phyloP scores from a whole-genome alignment of 371 early-diverging fungal genomes.

The Basidiobolus meristosporus region DNA sequence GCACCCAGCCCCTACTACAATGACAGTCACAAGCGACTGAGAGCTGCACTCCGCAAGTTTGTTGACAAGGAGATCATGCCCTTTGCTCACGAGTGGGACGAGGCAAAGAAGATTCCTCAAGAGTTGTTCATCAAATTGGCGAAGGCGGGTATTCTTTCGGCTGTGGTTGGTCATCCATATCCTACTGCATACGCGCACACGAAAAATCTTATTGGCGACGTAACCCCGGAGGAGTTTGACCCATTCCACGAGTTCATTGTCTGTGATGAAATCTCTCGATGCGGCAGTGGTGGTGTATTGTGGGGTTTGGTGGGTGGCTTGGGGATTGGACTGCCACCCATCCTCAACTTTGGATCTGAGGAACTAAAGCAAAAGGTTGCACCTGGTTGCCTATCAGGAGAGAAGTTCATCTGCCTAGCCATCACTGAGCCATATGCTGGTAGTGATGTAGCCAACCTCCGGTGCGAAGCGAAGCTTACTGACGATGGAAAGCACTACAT shows the following conservation, averaged over 20 bases:
- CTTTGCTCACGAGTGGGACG: slow-evolving; percentile 68
- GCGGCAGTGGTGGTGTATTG: slow-evolving; percentile 67
- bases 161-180: slow-evolving; percentile 25
- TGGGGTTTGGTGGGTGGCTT: slow-evolving; percentile 68
- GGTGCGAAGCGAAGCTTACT: slow-evolving; percentile 46
- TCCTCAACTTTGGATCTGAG: slow-evolving; percentile 49
- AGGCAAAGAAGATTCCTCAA: slow-evolving; percentile 52
- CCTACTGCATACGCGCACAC: slow-evolving; percentile 10
- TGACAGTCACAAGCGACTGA: slow-evolving; percentile 49
- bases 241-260: slow-evolving; percentile 60
- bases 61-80: slow-evolving; percentile 70
- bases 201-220: slow-evolving; percentile 12
- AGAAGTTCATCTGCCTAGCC: slow-evolving; percentile 58
- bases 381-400: slow-evolving; percentile 43
- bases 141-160: slow-evolving; percentile 46
- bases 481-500: slow-evolving; percentile 54
- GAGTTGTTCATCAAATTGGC: slow-evolving; percentile 48
- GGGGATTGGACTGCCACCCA: slow-evolving; percentile 61
- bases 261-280: slow-evolving; percentile 62
- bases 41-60: slow-evolving; percentile 46
- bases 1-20: slow-evolving; percentile 58
- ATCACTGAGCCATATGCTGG: slow-evolving; percentile 55
- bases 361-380: slow-evolving; percentile 48
- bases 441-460: slow-evolving; percentile 64
- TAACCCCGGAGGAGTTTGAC: slow-evolving; percentile 37